These are phyloP conservation scores for Taphrina pruni DNA, from an alignment of 1,139 yeast species.

Conservation along the genomic window DNA sequence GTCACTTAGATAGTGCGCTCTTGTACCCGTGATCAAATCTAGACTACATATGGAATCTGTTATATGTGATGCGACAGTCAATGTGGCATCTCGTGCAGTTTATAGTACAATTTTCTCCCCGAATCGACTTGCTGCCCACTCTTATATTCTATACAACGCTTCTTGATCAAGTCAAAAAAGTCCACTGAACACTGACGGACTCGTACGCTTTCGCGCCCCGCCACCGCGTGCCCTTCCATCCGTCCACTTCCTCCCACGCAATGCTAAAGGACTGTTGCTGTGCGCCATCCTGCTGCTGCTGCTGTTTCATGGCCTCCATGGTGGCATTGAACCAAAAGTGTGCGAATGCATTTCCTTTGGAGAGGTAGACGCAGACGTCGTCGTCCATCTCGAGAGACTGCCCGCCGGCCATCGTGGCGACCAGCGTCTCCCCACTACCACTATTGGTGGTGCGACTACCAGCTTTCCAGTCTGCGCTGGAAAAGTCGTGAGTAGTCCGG, in stretches of 20 bases:
- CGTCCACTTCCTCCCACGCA: constrained; percentile 71
- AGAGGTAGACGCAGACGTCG: constrained; percentile 45
- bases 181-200: constrained; percentile 56
- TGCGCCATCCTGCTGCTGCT: constrained; percentile 30
- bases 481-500: constrained; percentile 46
- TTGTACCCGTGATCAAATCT: background rate
- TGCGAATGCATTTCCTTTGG: constrained; percentile 44
- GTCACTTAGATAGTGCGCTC: background rate
- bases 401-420: constrained; percentile 19
- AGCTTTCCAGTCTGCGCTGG: constrained; percentile 12
- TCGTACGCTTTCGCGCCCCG: constrained; percentile 65
- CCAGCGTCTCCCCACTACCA: constrained; percentile 6
- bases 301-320: constrained; percentile 49
- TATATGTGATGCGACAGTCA: too few species aligned
- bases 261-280: constrained; percentile 47
- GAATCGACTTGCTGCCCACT: background rate
- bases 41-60: too few species aligned
- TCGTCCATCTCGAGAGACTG: constrained; percentile 43
- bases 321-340: constrained; percentile 52
- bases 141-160: background rate
- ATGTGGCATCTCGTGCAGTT: too few species aligned
- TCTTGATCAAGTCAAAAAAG: background rate
- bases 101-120: too few species aligned
- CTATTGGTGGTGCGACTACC: too few species aligned
- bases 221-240: constrained; percentile 65